Conservation (phyloP, 345 rosid genomes). For the Eutrema heterophyllum region DNA sequence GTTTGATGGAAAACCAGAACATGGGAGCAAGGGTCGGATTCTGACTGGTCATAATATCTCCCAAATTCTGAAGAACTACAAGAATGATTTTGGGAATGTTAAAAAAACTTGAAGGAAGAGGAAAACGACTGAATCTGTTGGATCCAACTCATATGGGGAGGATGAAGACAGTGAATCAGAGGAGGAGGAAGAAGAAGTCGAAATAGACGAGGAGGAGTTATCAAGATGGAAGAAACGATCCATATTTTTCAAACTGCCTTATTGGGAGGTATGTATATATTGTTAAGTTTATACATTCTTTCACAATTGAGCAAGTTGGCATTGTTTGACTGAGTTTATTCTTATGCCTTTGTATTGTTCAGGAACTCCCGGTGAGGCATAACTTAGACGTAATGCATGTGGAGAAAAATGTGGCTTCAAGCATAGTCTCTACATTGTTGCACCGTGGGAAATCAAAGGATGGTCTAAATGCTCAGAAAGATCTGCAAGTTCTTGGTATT, state of each 20-base stretch:
- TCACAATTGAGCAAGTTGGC: not conserved
- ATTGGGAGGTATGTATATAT: not conserved
- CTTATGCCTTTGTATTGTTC: not conserved
- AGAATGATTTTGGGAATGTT: not conserved
- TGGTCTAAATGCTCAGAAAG: not conserved
- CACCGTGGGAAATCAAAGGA: not conserved
- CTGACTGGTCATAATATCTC: not conserved
- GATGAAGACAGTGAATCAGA: not conserved
- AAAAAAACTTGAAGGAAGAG: not conserved
- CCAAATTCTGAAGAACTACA: too few relatives aligned
- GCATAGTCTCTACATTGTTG: not conserved
- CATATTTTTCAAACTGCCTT: not conserved
- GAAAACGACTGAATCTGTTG: not conserved
- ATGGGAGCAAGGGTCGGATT: not conserved
- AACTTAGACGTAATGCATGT: not conserved
- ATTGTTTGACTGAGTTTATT: not conserved
- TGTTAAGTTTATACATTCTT: not conserved
- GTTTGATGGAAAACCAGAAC: not conserved
- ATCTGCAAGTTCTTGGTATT: not conserved
- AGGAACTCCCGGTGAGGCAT: not conserved
- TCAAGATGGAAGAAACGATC: not conserved
- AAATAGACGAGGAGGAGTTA: not conserved
- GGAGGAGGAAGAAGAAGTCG: not conserved
- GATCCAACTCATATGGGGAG: not conserved
- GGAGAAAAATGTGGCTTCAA: not conserved